Evolutionary conservation across 768 basidiomycete genomes (phyloP).

Genomic region (Mycena haematopus): DNA sequence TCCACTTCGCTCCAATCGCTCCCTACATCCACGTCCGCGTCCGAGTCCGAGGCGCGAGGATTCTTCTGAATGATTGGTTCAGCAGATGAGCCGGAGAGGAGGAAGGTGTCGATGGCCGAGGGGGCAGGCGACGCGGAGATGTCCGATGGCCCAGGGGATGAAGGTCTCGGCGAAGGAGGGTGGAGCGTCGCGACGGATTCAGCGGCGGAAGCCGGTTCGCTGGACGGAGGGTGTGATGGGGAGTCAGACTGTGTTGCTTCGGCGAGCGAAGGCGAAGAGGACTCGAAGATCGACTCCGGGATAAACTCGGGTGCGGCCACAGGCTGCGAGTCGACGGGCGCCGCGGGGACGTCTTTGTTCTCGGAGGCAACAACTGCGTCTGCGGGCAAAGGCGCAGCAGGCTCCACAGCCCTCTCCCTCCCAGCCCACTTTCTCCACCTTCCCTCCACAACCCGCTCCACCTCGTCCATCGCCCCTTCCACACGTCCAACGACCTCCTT

Average conservation of each 20-base stretch:
- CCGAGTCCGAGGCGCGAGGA: slow-evolving; percentile 1
- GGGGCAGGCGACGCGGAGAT: slow-evolving; percentile 5
- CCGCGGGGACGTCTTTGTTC: too few species aligned
- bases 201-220: too few species aligned
- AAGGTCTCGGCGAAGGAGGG: slow-evolving; percentile 15
- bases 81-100: slow-evolving; percentile 31
- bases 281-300: background rate
- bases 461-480: slow-evolving; percentile 60
- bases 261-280: too few species aligned
- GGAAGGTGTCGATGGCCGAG: slow-evolving; percentile 34
- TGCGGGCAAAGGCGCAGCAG: too few species aligned
- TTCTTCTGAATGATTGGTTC: slow-evolving; percentile 8
- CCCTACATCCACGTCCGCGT: too few species aligned
- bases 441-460: slow-evolving; percentile 55
- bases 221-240: too few species aligned
- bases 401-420: slow-evolving; percentile 30
- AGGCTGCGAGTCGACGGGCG: background rate
- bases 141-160: slow-evolving; percentile 28
- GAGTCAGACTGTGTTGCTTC: background rate
- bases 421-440: too few species aligned
- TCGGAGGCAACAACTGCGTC: too few species aligned
- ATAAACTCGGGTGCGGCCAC: background rate
- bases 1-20: slow-evolving; percentile 51
- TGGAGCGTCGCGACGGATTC: slow-evolving; percentile 34
- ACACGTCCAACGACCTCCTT: slow-evolving; percentile 62